Conservation (phyloP, 805 yeast genomes). For the Candida cerambycidarum region DNA sequence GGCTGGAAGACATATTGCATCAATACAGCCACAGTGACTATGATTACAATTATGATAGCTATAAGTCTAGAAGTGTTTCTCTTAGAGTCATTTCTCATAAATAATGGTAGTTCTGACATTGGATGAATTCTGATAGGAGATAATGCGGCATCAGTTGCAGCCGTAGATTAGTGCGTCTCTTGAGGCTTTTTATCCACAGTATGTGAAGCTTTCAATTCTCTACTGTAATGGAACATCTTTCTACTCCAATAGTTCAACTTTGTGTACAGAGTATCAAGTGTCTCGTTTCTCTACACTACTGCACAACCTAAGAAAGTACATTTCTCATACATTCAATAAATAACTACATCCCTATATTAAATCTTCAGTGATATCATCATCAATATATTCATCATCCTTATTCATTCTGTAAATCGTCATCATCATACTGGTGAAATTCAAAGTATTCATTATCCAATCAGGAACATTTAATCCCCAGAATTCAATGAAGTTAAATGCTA, state of each 20-base stretch:
- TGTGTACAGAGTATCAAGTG: too few relatives aligned
- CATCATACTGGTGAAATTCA: constrained; percentile 43
- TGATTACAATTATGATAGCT: not conserved
- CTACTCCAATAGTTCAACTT: too few relatives aligned
- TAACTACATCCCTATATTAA: constrained; percentile 22
- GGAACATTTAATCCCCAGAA: constrained; percentile 36
- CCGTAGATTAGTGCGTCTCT: not conserved
- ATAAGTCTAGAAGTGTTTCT: constrained; percentile 5
- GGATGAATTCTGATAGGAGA: too few relatives aligned
- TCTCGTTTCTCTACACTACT: too few relatives aligned
- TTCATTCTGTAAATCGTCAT: constrained; percentile 52
- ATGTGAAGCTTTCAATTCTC: too few relatives aligned
- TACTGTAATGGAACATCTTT: too few relatives aligned
- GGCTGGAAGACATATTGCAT: not conserved
- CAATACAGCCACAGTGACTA: not conserved
- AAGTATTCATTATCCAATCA: constrained; percentile 40
- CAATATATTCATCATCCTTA: constrained; percentile 46
- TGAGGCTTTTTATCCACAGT: too few relatives aligned
- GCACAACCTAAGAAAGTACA: too few relatives aligned
- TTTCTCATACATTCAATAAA: too few relatives aligned
- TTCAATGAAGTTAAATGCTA: constrained; percentile 41
- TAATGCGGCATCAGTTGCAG: not conserved
- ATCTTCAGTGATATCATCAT: constrained; percentile 44
- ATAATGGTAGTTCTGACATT: constrained; percentile 12
- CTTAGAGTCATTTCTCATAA: not conserved